phyloP scores from a whole-genome alignment of 441 rosid genomes.

The Pelargonium exstipulatum region DNA sequence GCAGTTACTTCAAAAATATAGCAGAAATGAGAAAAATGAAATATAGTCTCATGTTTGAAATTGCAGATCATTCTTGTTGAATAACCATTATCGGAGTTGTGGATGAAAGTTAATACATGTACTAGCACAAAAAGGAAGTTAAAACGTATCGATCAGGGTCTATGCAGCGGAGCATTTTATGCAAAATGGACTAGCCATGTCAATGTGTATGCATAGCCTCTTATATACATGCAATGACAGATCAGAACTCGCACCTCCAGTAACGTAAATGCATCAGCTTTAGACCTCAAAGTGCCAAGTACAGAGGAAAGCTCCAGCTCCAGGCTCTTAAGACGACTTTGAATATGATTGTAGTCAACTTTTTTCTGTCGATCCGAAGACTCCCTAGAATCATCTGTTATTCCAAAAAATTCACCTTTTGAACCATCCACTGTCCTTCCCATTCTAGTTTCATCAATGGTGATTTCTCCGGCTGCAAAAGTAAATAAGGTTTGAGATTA shows the following conservation, averaged over 20 bases:
- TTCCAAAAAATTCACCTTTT: constrained; percentile 28
- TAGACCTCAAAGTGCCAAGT: constrained; percentile 53
- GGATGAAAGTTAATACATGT: too few species aligned
- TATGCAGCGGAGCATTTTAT: too few species aligned
- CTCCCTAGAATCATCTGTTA: constrained; percentile 24
- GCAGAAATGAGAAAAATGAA: too few species aligned
- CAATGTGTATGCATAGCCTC: too few species aligned
- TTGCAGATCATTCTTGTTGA: too few species aligned
- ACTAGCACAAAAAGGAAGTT: too few species aligned
- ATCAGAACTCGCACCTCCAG: constrained; percentile 39
- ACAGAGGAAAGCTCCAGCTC: constrained; percentile 71
- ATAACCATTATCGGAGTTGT: too few species aligned
- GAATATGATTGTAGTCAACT: constrained; percentile 33
- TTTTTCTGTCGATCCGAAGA: constrained; percentile 28
- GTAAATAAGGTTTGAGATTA: constrained; percentile 12
- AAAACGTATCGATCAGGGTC: too few species aligned
- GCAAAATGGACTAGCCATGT: too few species aligned
- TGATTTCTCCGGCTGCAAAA: constrained; percentile 52
- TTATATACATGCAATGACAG: constrained; percentile 3
- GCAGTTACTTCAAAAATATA: too few species aligned
- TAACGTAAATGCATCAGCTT: constrained; percentile 29
- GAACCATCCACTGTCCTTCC: constrained; percentile 17
- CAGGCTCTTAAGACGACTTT: constrained; percentile 56
- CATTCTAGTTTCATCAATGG: constrained; percentile 16
- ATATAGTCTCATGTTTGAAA: too few species aligned